These are phyloP conservation scores for Amanita pallidorosea DNA, from an alignment of 768 basidiomycete species.

Conservation along the genomic window DNA sequence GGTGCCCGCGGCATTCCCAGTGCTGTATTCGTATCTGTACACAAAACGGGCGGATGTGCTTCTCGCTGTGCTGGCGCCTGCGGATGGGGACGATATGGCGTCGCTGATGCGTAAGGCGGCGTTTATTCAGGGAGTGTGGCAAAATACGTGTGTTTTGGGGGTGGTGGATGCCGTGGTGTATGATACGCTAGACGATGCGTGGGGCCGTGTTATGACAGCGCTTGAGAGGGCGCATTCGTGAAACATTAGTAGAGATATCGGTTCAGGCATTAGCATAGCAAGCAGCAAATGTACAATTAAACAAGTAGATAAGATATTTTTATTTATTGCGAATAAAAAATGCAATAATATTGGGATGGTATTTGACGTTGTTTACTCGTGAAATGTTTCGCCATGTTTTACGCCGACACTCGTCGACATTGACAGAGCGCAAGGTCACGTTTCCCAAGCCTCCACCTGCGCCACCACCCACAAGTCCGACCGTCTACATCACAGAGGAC, in stretches of 20 bases:
- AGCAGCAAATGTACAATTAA: too few relatives aligned
- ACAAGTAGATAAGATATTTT: too few relatives aligned
- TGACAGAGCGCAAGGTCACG: neutral
- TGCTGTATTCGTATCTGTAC: conserved; percentile 40
- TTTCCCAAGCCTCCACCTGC: neutral
- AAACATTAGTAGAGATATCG: neutral
- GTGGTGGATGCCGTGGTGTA: conserved; percentile 41
- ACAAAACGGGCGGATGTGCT: conserved; percentile 29
- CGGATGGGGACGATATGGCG: conserved; percentile 4
- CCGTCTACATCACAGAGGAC: neutral
- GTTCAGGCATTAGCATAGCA: too few relatives aligned
- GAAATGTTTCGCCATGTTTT: neutral
- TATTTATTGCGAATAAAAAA: too few relatives aligned
- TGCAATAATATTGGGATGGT: too few relatives aligned
- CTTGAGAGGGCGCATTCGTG: conserved; percentile 14
- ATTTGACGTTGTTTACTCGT: neutral
- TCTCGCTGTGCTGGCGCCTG: conserved; percentile 29
- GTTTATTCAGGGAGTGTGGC: conserved; percentile 33
- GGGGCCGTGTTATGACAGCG: conserved; percentile 35
- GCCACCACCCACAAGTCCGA: neutral
- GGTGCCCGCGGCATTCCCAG: conserved; percentile 36
- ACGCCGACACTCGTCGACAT: neutral
- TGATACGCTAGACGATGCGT: conserved; percentile 36
- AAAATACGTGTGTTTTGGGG: conserved; percentile 37
- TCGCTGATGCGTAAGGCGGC: conserved; percentile 9